These are phyloP conservation scores for Myxozyma neotropica DNA, from an alignment of 805 yeast genomes.

Conservation along the genomic window DNA sequence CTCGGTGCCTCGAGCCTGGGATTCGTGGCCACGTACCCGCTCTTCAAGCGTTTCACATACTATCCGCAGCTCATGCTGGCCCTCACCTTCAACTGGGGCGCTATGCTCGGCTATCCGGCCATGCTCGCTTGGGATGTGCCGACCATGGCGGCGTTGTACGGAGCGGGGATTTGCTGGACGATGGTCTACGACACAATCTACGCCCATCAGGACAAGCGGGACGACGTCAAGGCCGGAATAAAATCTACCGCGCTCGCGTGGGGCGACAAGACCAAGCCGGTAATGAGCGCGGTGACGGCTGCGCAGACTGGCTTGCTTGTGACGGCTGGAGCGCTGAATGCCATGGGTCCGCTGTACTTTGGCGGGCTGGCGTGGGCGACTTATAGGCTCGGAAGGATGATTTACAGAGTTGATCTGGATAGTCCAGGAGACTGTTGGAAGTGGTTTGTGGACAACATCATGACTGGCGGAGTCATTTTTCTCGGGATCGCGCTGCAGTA, in stretches of 20 bases:
- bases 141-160: constrained; percentile 76
- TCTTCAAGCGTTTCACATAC: constrained; percentile 91
- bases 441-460: constrained; percentile 73
- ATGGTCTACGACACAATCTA: constrained; percentile 95
- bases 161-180: constrained; percentile 85
- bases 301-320: constrained; percentile 68
- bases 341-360: constrained; percentile 86
- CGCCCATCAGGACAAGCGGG: constrained; percentile 95
- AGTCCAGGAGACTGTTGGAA: constrained; percentile 81
- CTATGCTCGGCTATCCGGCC: constrained; percentile 91
- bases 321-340: constrained; percentile 71
- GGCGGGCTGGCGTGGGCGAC: constrained; percentile 67
- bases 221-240: constrained; percentile 87
- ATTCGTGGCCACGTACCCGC: constrained; percentile 82
- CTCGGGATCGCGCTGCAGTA: constrained; percentile 46
- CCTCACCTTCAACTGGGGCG: constrained; percentile 91
- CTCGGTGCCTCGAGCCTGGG: constrained; percentile 81
- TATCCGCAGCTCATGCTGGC: constrained; percentile 88
- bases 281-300: constrained; percentile 62
- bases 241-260: constrained; percentile 95
- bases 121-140: constrained; percentile 61
- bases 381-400: constrained; percentile 67
- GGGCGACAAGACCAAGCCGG: constrained; percentile 77
- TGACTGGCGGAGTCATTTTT: constrained; percentile 52
- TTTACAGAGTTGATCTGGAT: constrained; percentile 73